These are phyloP conservation scores for Fusarium foetens DNA, from an alignment of 2,329 filamentous ascomycete genomes.

Conservation along the genomic window DNA sequence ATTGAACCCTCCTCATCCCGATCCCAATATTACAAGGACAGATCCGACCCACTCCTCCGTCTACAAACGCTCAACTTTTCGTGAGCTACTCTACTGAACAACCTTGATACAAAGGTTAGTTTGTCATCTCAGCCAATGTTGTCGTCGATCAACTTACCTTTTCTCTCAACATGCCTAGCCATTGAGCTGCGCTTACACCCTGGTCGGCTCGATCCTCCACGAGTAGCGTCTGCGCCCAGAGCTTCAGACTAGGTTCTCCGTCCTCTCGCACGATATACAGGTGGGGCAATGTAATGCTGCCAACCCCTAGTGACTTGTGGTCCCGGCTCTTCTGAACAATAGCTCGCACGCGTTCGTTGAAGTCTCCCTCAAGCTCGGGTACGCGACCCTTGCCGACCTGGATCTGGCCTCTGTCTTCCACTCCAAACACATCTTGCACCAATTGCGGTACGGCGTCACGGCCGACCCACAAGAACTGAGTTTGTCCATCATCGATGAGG, in stretches of 20 bases:
- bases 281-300: conserved; percentile 91
- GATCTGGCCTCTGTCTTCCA: conserved; percentile 82
- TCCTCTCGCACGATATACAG: conserved; percentile 95
- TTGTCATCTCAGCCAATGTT: background rate
- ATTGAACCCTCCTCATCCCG: conserved; percentile 36
- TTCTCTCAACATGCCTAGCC: conserved; percentile 90
- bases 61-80: conserved; percentile 29
- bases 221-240: conserved; percentile 96
- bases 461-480: conserved; percentile 96
- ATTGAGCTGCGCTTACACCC: conserved; percentile 90
- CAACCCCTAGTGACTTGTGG: conserved; percentile 85
- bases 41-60: conserved; percentile 29
- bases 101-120: conserved; percentile 43
- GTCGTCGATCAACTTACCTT: conserved; percentile 71
- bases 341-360: conserved; percentile 91
- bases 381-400: conserved; percentile 91
- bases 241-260: conserved; percentile 91
- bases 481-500: conserved; percentile 96
- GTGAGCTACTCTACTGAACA: conserved; percentile 47
- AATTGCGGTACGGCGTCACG: conserved; percentile 92
- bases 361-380: conserved; percentile 91
- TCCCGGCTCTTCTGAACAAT: conserved; percentile 94
- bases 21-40: conserved; percentile 39
- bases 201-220: conserved; percentile 96
- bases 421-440: conserved; percentile 88